Conservation (phyloP, 345 rosid species). For the Corchorus capsularis region DNA sequence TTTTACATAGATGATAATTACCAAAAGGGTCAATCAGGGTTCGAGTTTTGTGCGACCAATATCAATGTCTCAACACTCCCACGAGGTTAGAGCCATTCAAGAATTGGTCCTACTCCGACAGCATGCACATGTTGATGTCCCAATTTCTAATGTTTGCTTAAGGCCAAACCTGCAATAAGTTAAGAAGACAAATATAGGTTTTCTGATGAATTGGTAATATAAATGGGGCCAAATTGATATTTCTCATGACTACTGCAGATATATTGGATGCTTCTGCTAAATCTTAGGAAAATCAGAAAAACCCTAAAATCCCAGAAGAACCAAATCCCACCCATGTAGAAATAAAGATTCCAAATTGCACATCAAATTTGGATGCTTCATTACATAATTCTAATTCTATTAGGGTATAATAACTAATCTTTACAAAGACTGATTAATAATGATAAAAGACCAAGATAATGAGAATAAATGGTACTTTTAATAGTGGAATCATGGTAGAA, state of each 20-base stretch:
- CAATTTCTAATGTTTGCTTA: not conserved
- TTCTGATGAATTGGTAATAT: not conserved
- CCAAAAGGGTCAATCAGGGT: not conserved
- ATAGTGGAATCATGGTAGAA: conserved; percentile 23
- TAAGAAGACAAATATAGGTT: not conserved
- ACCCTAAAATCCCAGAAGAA: conserved; percentile 12
- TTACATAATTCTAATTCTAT: conserved; percentile 3
- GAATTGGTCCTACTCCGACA: conserved; percentile 15
- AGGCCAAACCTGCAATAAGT: conserved; percentile 5
- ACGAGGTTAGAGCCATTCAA: not conserved
- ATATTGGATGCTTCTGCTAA: conserved; percentile 1
- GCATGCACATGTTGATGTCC: conserved; percentile 13
- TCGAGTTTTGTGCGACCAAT: not conserved
- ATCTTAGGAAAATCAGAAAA: conserved; percentile 5
- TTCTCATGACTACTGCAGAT: not conserved
- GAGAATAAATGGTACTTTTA: not conserved
- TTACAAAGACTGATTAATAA: not conserved
- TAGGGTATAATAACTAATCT: conserved; percentile 8
- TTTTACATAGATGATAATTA: not conserved
- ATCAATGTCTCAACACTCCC: not conserved
- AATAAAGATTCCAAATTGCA: not conserved
- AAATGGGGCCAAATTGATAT: conserved; percentile 13
- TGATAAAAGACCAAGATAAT: not conserved
- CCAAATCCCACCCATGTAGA: not conserved
- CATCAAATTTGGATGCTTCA: not conserved